Conservation (phyloP, 1,284 basidiomycete genomes). For the Agroathelia rolfsii region DNA sequence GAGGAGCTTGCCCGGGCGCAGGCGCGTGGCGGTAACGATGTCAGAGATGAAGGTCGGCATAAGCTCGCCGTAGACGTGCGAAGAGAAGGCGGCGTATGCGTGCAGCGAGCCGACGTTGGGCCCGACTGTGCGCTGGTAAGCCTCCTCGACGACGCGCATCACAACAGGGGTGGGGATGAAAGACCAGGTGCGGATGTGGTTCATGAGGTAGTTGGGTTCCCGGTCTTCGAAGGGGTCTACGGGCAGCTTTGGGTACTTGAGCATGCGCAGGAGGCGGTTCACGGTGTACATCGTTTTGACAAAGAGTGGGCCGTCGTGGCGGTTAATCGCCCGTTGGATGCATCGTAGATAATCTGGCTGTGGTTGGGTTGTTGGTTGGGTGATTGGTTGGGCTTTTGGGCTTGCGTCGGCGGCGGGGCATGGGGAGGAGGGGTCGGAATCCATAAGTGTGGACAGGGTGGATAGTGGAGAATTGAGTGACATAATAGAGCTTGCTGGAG, state of each 20-base stretch:
- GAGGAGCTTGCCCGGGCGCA: constrained; percentile 52
- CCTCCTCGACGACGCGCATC: constrained; percentile 66
- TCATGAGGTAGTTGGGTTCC: constrained; percentile 38
- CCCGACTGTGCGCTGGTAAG: constrained; percentile 69
- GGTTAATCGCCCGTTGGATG: constrained; percentile 54
- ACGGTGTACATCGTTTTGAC: constrained; percentile 45
- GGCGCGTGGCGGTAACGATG: constrained; percentile 46
- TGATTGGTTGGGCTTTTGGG: constrained; percentile 3
- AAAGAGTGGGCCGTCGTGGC: constrained; percentile 59
- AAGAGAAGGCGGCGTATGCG: constrained; percentile 66
- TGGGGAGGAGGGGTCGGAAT: constrained; percentile 22
- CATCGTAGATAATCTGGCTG: constrained; percentile 41
- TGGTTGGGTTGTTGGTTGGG: constrained; percentile 13
- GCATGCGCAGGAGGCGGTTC: constrained; percentile 43
- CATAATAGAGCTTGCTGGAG: constrained; percentile 13
- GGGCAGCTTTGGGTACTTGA: constrained; percentile 54
- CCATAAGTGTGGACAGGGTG: constrained; percentile 24
- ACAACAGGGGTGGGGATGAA: constrained; percentile 43
- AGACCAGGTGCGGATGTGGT: constrained; percentile 38
- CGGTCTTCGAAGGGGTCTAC: constrained; percentile 31
- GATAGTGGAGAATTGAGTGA: constrained; percentile 13
- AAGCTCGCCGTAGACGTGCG: constrained; percentile 68
- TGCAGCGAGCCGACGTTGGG: constrained; percentile 55
- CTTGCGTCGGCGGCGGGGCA: constrained; percentile 14
- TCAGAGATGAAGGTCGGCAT: constrained; percentile 61